phyloP scores from a whole-genome alignment of 2,329 filamentous ascomycete species.

The Aureobasidium sp. region DNA sequence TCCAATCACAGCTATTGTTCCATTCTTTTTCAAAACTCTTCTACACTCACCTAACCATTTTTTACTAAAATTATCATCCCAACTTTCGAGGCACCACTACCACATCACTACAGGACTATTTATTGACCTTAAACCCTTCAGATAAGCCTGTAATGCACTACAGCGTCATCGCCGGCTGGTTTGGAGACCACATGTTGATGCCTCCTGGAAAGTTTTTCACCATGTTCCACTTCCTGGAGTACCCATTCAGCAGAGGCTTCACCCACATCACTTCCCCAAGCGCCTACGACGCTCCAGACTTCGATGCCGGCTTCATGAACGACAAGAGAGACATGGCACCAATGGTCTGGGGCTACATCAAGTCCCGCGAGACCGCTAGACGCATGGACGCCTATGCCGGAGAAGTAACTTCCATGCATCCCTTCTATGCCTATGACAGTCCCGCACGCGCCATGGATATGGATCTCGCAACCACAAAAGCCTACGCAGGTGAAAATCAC shows the following conservation, averaged over 20 bases:
- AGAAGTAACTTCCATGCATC: conserved; percentile 60
- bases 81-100: too few relatives aligned
- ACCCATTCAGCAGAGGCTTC: conserved; percentile 65
- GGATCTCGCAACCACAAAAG: conserved; percentile 67
- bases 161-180: conserved; percentile 36
- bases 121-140: too few relatives aligned
- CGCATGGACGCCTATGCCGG: conserved; percentile 69
- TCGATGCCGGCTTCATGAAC: conserved; percentile 67
- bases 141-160: conserved; percentile 79
- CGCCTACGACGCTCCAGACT: conserved; percentile 48
- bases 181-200: conserved; percentile 46
- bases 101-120: too few relatives aligned
- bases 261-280: conserved; percentile 65
- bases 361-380: conserved; percentile 70
- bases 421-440: conserved; percentile 64
- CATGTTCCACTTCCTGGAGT: conserved; percentile 77
- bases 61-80: too few relatives aligned
- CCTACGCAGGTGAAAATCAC: conserved; percentile 67
- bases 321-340: conserved; percentile 78
- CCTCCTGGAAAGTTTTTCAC: conserved; percentile 73
- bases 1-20: too few relatives aligned
- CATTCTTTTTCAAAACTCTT: too few relatives aligned
- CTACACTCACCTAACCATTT: too few relatives aligned
- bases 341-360: conserved; percentile 60
- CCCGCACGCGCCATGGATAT: conserved; percentile 64